Evolutionary conservation across 139 green algal species (phyloP), one percentile per base, ranked within the genome.

Genomic region (Chlorella sp.): DNA sequence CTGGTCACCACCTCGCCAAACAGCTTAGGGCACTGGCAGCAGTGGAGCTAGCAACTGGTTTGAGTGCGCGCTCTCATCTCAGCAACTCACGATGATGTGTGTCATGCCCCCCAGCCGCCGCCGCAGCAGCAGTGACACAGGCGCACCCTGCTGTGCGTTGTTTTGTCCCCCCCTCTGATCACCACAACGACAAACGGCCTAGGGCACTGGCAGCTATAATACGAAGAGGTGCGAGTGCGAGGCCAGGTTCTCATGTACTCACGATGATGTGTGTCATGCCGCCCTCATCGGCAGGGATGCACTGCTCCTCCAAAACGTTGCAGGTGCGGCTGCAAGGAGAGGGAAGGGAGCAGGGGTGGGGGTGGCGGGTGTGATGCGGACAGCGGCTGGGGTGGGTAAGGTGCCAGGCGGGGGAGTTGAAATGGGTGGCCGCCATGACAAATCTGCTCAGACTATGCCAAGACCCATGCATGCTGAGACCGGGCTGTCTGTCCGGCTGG

Each of bases 231-330:
- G 60, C 60, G 60, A 68, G 60, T 18, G 60, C 18, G 60, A 14
- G 60, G 15, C 60, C 60, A 68, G 15, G 9, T 69, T 9, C 24
- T 19, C 57, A 60, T 16, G 0, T 1, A 21, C 91, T 90, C 76
- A 94, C 61, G 7, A 92, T 92, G 86, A 96, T 71, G 87, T 97
- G 95, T 5, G 90, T 91, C 64, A 92, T 96, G 88, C 94, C 93
- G 53, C 92, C 92, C 11, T 81, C 32, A 19, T 89, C 88, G 0
- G 79, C 75, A 0, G 83, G 40, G 1, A 89, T 81, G 76, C 95
- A 95, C 24, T 48, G 34, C 69, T 87, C 88, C 0, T 90, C 77
- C 15, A 89, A 81, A 37, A 96, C 94, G 34, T 91, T 91, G 93
- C 94, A 97, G 39, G 94, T 95, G 85, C 96, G 93, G 84, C 84